phyloP scores from a whole-genome alignment of 2,329 filamentous ascomycete genomes.

The Clarireedia sp. region DNA sequence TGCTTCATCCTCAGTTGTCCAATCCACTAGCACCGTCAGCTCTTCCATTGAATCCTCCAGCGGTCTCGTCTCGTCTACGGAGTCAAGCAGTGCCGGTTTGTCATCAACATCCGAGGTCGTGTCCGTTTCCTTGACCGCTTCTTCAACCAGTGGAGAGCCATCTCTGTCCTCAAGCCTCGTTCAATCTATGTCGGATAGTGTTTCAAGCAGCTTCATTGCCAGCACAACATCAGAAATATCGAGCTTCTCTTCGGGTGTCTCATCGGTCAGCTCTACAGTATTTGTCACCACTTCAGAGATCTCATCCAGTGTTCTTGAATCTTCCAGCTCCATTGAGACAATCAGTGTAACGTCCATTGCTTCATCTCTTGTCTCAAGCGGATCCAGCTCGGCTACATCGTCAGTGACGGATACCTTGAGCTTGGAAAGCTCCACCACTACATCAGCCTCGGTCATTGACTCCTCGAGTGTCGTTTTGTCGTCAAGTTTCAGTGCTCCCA shows the following conservation, averaged over 20 bases:
- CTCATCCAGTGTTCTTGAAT: background rate
- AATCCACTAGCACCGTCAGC: background rate
- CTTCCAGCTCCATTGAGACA: background rate
- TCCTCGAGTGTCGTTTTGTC: background rate
- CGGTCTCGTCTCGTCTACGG: background rate
- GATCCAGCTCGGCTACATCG: too few relatives aligned
- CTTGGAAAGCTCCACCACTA: background rate
- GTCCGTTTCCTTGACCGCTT: background rate
- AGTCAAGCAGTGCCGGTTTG: too few relatives aligned
- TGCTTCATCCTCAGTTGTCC: background rate
- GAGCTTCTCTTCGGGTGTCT: background rate
- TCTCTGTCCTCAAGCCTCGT: too few relatives aligned
- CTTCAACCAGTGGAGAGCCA: background rate
- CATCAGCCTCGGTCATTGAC: background rate
- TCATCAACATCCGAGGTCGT: too few relatives aligned
- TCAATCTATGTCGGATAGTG: too few relatives aligned
- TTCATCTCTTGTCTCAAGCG: background rate
- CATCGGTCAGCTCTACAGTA: background rate
- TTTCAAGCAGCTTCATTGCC: too few relatives aligned
- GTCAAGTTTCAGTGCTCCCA: background rate
- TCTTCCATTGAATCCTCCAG: background rate
- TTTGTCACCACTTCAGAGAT: background rate
- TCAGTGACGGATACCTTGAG: too few relatives aligned
- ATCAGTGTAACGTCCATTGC: background rate
- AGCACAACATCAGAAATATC: background rate